phyloP scores from a whole-genome alignment of 2,329 filamentous ascomycete species.

The Botrytis aclada region DNA sequence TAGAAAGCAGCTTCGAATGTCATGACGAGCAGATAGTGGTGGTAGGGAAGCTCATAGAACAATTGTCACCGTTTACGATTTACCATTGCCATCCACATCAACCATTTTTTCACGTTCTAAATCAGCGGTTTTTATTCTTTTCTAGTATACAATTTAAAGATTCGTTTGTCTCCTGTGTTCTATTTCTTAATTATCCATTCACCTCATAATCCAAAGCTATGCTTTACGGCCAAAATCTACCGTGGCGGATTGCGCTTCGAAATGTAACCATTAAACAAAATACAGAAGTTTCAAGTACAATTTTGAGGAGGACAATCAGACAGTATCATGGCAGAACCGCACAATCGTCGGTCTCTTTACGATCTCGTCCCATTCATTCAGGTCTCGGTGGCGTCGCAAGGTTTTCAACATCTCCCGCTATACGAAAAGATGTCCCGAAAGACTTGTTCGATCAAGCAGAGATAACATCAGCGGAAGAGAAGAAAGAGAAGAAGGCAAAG shows the following conservation, averaged over 20 bases:
- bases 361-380: constrained; percentile 56
- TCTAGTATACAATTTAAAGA: background rate
- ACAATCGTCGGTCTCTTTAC: constrained; percentile 63
- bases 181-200: constrained; percentile 1
- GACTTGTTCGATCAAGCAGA: constrained; percentile 41
- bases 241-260: constrained; percentile 58
- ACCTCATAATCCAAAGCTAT: constrained; percentile 41
- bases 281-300: constrained; percentile 24
- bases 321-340: constrained; percentile 48
- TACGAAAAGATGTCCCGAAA: constrained; percentile 42
- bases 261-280: constrained; percentile 26
- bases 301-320: constrained; percentile 29
- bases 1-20: constrained; percentile 18
- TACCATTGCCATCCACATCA: constrained; percentile 9
- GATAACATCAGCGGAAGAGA: constrained; percentile 44
- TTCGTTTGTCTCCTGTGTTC: background rate
- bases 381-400: constrained; percentile 41
- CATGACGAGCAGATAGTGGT: constrained; percentile 17
- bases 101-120: background rate
- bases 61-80: constrained; percentile 4
- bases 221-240: constrained; percentile 62
- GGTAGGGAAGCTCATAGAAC: constrained; percentile 19
- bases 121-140: background rate
- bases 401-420: constrained; percentile 49
- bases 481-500: constrained; percentile 29